Conservation (phyloP, 2,329 filamentous ascomycete genomes). For the Cylindrodendrum hubeiense region DNA sequence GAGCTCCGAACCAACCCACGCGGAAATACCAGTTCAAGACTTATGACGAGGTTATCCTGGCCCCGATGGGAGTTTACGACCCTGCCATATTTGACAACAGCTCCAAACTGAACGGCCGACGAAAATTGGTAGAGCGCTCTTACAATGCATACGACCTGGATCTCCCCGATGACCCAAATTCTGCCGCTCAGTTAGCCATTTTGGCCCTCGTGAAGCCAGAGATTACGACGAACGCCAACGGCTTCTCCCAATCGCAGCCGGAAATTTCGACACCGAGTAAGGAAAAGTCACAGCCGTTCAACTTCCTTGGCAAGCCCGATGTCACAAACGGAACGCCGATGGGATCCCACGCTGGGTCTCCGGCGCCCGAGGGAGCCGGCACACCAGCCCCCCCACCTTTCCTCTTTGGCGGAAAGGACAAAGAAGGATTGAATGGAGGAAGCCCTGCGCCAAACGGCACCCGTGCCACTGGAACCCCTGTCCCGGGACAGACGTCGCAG, state of each 20-base stretch:
- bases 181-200: slow-evolving; percentile 82
- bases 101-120: slow-evolving; percentile 81
- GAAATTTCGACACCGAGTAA: slow-evolving; percentile 72
- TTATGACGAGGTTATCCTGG: slow-evolving; percentile 95
- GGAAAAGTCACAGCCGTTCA: slow-evolving; percentile 75
- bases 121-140: slow-evolving; percentile 86
- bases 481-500: slow-evolving; percentile 49
- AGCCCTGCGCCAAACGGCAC: slow-evolving; percentile 67
- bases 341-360: slow-evolving; percentile 89
- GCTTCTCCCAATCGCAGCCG: slow-evolving; percentile 55
- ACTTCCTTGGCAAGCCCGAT: slow-evolving; percentile 74
- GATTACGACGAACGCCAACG: slow-evolving; percentile 59
- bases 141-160: slow-evolving; percentile 95
- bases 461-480: slow-evolving; percentile 62
- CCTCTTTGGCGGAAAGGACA: slow-evolving; percentile 63
- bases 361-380: slow-evolving; percentile 80
- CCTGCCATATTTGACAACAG: slow-evolving; percentile 88
- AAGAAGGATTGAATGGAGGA: slow-evolving; percentile 59
- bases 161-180: slow-evolving; percentile 87
- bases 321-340: slow-evolving; percentile 80
- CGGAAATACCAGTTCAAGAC: slow-evolving; percentile 96
- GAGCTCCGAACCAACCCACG: slow-evolving; percentile 88
- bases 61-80: slow-evolving; percentile 94
- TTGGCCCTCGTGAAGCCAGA: slow-evolving; percentile 72
- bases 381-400: slow-evolving; percentile 73